Conservation (phyloP, 164 flowering plant species). For the Sextonia rubra region DNA sequence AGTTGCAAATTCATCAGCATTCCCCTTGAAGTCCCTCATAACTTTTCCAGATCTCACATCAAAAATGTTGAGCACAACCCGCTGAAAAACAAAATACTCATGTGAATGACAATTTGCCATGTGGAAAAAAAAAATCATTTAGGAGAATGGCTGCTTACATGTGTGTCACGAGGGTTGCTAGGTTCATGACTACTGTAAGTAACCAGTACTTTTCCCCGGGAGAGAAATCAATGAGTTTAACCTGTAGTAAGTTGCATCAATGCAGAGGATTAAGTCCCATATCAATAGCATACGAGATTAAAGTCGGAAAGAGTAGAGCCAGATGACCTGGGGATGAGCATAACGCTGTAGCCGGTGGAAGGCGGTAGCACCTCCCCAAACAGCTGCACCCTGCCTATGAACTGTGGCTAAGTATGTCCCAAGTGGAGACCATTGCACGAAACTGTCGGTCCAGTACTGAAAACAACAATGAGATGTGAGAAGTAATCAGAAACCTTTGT, state of each 20-base stretch:
- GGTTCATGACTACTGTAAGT: conserved; percentile 98
- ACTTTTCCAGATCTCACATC: conserved; percentile 89
- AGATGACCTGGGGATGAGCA: conserved; percentile 77
- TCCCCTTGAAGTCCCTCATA: conserved; percentile 91
- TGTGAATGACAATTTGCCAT: not conserved
- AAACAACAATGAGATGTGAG: not conserved
- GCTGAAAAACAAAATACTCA: conserved; percentile 29
- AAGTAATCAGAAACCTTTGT: not conserved
- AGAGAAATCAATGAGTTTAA: conserved; percentile 87
- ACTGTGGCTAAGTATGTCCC: conserved; percentile 94
- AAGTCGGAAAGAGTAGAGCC: not conserved
- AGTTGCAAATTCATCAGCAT: conserved; percentile 87
- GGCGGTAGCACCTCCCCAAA: conserved; percentile 90
- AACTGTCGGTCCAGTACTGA: conserved; percentile 97
- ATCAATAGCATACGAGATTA: not conserved
- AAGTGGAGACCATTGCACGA: conserved; percentile 96
- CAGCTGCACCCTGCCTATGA: conserved; percentile 92
- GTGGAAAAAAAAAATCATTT: not conserved
- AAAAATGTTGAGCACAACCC: conserved; percentile 78
- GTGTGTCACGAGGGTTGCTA: conserved; percentile 93
- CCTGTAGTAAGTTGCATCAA: conserved; percentile 37
- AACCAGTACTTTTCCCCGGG: conserved; percentile 90
- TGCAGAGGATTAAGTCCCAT: not conserved
- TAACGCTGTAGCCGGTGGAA: conserved; percentile 85
- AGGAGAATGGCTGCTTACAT: conserved; percentile 39